phyloP scores from a whole-genome alignment of 2,329 filamentous ascomycete genomes.

The Coniochaeta prunicola region DNA sequence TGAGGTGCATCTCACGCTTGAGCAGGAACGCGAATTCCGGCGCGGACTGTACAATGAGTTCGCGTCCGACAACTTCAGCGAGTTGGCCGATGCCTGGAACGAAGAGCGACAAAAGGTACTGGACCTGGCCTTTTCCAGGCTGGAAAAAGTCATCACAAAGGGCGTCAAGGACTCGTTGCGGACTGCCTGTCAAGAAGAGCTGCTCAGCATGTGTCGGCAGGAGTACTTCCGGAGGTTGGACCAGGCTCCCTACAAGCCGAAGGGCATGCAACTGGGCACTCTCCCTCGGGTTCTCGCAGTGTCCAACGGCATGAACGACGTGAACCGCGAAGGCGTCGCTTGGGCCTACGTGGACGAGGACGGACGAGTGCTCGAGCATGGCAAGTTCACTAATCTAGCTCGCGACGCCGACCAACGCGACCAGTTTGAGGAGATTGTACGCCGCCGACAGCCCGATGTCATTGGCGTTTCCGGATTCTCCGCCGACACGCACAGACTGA shows the following conservation, averaged over 20 bases:
- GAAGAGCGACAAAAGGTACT: conserved; percentile 77
- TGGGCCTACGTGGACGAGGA: conserved; percentile 95
- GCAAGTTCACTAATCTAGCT: conserved; percentile 75
- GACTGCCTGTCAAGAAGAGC: conserved; percentile 87
- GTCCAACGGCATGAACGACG: conserved; percentile 75
- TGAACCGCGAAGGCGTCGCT: conserved; percentile 68
- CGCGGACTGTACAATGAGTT: conserved; percentile 75
- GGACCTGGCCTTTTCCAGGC: conserved; percentile 70
- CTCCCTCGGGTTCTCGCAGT: conserved; percentile 79
- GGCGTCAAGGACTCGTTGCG: conserved; percentile 92
- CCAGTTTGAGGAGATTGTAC: conserved; percentile 70
- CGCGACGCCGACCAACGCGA: conserved; percentile 60
- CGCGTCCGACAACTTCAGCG: conserved; percentile 90
- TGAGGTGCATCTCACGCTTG: conserved; percentile 73
- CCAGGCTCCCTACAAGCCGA: conserved; percentile 92
- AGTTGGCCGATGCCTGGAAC: conserved; percentile 93
- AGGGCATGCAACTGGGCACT: conserved; percentile 84
- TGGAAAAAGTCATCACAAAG: conserved; percentile 79
- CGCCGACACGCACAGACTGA: conserved; percentile 76
- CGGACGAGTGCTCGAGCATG: conserved; percentile 79
- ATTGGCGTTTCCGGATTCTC: conserved; percentile 85
- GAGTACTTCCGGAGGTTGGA: conserved; percentile 86
- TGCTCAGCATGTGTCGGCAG: conserved; percentile 81
- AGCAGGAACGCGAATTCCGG: conserved; percentile 69
- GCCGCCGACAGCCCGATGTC: conserved; percentile 78